These are phyloP conservation scores for Corrigiola litoralis DNA, from an alignment of 179 eudicot species.

Conservation along the genomic window DNA sequence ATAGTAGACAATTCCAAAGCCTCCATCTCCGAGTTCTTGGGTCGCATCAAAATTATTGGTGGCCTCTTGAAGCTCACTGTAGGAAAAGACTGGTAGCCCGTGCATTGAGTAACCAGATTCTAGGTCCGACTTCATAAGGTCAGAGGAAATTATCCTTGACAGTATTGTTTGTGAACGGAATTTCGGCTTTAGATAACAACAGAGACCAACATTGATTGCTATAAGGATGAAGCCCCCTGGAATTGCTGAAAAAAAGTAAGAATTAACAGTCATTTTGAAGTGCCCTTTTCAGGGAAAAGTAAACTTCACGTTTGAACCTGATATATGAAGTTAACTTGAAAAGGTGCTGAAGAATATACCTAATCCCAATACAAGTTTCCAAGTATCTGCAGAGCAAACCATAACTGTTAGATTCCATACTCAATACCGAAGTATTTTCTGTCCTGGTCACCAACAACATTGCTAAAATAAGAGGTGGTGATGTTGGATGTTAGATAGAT, in stretches of 20 bases:
- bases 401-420: no score
- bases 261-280: background rate
- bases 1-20: slow-evolving; percentile 78
- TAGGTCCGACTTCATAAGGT: slow-evolving; percentile 32
- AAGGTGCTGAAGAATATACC: background rate
- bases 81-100: slow-evolving; percentile 59
- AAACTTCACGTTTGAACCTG: no score
- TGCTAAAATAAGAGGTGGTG: no score
- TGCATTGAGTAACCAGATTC: slow-evolving; percentile 34
- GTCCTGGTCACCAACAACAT: no score
- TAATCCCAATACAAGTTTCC: no score
- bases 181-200: slow-evolving; percentile 4
- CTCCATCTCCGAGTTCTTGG: slow-evolving; percentile 76
- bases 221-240: slow-evolving; percentile 8
- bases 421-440: no score
- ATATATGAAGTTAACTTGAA: no score
- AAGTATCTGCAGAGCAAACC: no score
- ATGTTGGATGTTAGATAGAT: no score
- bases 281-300: no score
- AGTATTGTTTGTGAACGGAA: slow-evolving; percentile 6
- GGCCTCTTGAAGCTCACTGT: slow-evolving; percentile 68
- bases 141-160: slow-evolving; percentile 32
- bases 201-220: slow-evolving; percentile 14
- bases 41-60: slow-evolving; percentile 53
- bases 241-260: slow-evolving; percentile 8